Evolutionary conservation across 2,329 filamentous ascomycete species (phyloP), one percentile per base, ranked within the genome.

Genomic region (Shiraia sp.): DNA sequence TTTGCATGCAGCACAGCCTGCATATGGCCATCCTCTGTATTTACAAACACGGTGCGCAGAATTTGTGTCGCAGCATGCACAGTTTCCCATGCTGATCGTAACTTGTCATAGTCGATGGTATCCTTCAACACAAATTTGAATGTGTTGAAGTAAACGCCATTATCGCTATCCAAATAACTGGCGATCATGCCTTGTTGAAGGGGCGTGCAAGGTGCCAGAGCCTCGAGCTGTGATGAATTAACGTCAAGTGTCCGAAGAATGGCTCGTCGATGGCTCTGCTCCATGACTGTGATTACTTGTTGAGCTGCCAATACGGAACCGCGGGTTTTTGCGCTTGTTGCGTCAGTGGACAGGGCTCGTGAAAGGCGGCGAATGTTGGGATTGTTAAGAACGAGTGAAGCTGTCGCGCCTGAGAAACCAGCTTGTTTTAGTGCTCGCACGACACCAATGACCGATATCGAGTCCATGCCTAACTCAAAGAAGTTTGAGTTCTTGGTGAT

Each of bases 131-230:
- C 54, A 30, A 92, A 82, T 0, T 69, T 70, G 59, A 96, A 95
- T 0, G 77, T 75, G 42, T 90, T 90, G 66, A 92, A 95, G 61
- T 96, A 96, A 0, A 86, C 70, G 0, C 77, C 74, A 0, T 72
- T 63, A 0, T 76, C 69, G 13, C 73, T 81, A 8, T 81, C 79
- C 26, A 87, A 63, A 16, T 83, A 85, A 34, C 83, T 79, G 5
- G 86, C 86, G 35, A 96, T 82, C 74, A 96, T 92, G 0, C 90
- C 91, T 63, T 92, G 83, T 59, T 96, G 91, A 1, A 96, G 72
- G 0, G 90, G 81, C 1, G 91, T 95, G 61, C 91, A 96, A 3
- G 90, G 91, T 0, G 82, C 82, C 36, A 96, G 80, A 43, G 81
- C 80, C 59, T 93, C 86, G 8, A 96, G 78, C 1, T 82, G 73